Evolutionary conservation across 73 alveolate species (phyloP), one percentile per base, ranked within the genome.

Genomic region (Stentor coeruleus): DNA sequence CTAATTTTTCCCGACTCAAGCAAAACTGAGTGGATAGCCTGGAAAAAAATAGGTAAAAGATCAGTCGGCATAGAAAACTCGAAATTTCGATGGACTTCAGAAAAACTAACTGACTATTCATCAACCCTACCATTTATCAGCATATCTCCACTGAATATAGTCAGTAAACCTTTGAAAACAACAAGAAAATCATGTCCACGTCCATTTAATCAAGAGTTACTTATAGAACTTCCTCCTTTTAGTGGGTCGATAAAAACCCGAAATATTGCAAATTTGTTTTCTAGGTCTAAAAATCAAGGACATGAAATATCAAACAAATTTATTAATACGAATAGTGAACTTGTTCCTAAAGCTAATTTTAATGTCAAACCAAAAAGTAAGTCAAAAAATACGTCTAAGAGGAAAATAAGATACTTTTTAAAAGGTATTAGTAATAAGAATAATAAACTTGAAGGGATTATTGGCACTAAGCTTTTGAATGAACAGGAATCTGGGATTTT

Each of bases 121-220:
- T 49, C 66, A 49, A 49, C 66, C 66, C 20, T 49, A 20, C 66
- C 66, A 20, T 49, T 20, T 11, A 49, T 49, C 20, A 6, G 20
- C 66, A 49, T 49, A 11, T 49, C 66, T 6, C 66, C 66, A 11
- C 66, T 49, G 20, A 49, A 49, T 20, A 11, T 49, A 49, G 66
- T 6, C 6, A 6, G 6, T 6, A 49, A 49, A 20, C 66, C 66
- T 6, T 20, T 49, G 66, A 49, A 49, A 49, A 20, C 6, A 49
- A 49, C 66, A 49, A 49, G 66, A 49, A 49, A 49, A 11, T 49
- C 66, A 49, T 49, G 66, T 49, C 66, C 66, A 49, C 6, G 66
- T 6, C 66, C 66, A 11, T 49, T 49, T 11, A 49, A 49, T 49
- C 20, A 6, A 49, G 28, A 49, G 6, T 20, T 49, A 11, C 28